phyloP scores from a whole-genome alignment of 768 basidiomycete species.

The Paxillus ammoniavirescens region DNA sequence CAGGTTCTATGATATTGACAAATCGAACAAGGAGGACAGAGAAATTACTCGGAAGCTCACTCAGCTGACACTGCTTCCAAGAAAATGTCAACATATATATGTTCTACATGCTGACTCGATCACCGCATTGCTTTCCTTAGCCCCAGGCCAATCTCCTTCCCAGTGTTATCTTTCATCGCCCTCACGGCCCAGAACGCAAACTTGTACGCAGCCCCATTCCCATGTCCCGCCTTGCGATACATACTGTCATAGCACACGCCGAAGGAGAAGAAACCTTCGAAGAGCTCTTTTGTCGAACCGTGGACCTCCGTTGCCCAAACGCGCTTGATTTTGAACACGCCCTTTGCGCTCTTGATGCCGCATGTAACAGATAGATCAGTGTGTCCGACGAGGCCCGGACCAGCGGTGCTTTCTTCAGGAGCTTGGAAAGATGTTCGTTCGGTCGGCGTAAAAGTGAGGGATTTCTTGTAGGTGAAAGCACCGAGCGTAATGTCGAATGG shows the following conservation, averaged over 20 bases:
- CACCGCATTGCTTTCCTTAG: slow-evolving; percentile 19
- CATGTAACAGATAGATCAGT: slow-evolving; percentile 24
- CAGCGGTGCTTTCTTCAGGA: slow-evolving; percentile 18
- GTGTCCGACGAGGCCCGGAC: slow-evolving; percentile 29
- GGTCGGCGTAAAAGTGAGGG: slow-evolving; percentile 26
- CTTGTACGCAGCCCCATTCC: slow-evolving; percentile 27
- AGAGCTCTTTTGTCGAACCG: slow-evolving; percentile 31
- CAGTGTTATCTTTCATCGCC: slow-evolving; percentile 31
- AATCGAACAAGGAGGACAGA: too few species aligned
- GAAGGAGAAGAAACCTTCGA: slow-evolving; percentile 40
- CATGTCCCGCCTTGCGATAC: slow-evolving; percentile 37
- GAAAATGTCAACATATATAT: background rate
- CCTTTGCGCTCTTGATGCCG: slow-evolving; percentile 34
- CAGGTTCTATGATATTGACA: too few species aligned
- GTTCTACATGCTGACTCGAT: background rate
- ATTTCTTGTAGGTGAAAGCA: slow-evolving; percentile 22
- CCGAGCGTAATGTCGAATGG: slow-evolving; percentile 33
- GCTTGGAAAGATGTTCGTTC: slow-evolving; percentile 27
- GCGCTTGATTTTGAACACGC: slow-evolving; percentile 35
- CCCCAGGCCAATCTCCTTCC: slow-evolving; percentile 35
- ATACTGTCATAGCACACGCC: slow-evolving; percentile 32
- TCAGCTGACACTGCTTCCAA: too few species aligned
- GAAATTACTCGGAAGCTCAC: too few species aligned
- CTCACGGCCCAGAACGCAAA: slow-evolving; percentile 40
- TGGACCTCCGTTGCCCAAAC: slow-evolving; percentile 30